Conservation (phyloP, 148 eudicot species). For the Nepenthes mirabilis region DNA sequence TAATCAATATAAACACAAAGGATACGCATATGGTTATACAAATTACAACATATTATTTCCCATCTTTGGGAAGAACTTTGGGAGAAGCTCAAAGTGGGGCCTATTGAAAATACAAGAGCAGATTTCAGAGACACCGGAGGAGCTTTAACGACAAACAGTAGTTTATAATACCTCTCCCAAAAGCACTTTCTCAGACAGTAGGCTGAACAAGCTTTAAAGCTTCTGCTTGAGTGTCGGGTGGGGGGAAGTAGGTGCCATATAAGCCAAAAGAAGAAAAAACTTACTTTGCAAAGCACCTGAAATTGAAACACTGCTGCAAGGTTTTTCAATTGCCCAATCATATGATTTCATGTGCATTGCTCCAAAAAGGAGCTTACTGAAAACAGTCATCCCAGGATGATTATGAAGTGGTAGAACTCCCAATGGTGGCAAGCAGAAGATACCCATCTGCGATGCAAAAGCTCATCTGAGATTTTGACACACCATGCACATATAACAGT, state of each 20-base stretch:
- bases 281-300: conserved; percentile 20
- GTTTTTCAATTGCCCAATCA: conserved; percentile 46
- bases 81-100: too few species aligned
- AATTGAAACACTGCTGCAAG: neutral
- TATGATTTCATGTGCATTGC: conserved; percentile 70
- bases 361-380: conserved; percentile 80
- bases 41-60: too few species aligned
- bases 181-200: neutral
- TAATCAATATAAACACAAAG: too few species aligned
- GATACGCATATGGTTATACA: too few species aligned
- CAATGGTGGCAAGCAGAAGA: conserved; percentile 81
- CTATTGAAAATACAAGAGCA: too few species aligned
- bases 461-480: too few species aligned
- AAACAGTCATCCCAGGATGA: conserved; percentile 89
- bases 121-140: too few species aligned
- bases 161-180: too few species aligned
- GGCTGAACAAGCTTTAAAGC: neutral
- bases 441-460: conserved; percentile 46
- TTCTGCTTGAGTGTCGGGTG: neutral
- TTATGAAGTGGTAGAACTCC: conserved; percentile 77
- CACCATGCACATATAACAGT: too few species aligned
- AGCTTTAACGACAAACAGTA: too few species aligned
- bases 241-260: neutral
- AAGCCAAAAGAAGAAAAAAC: conserved; percentile 4
- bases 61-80: too few species aligned